Conservation (phyloP, 176 grass and related monocot species). For the Cenchrus fungigraminus region DNA sequence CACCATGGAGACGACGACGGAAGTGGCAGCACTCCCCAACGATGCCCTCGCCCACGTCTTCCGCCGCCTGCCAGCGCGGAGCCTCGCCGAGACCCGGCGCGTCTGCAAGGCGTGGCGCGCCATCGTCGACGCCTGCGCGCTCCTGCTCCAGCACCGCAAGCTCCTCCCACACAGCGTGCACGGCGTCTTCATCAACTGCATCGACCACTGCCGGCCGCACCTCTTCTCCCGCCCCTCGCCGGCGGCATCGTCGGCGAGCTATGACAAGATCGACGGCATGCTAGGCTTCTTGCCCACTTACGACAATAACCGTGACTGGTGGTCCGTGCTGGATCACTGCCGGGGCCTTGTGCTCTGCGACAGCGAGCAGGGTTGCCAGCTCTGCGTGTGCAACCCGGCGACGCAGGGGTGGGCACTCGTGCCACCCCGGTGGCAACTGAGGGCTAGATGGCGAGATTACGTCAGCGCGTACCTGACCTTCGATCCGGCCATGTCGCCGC, state of each 20-base stretch:
- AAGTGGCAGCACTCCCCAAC: not conserved
- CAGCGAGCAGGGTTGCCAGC: not conserved
- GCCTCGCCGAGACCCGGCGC: not conserved
- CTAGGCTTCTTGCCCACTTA: not conserved
- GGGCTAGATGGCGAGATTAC: not conserved
- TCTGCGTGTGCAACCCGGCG: conserved; percentile 7
- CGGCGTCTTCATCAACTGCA: conserved; percentile 2
- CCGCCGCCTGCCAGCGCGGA: not conserved
- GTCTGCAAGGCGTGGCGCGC: conserved; percentile 6
- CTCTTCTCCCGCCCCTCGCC: conserved; percentile 4
- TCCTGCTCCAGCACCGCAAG: not conserved
- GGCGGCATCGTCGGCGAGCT: not conserved
- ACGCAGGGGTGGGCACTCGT: not conserved
- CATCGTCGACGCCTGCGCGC: not conserved
- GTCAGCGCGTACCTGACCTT: not conserved
- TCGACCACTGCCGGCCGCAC: not conserved
- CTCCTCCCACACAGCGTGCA: not conserved
- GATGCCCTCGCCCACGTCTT: not conserved
- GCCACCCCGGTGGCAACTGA: not conserved
- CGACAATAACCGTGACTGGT: not conserved
- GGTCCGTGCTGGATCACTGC: conserved; percentile 5
- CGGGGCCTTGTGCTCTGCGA: conserved; percentile 1
- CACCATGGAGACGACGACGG: not conserved
- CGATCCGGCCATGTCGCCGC: not conserved
- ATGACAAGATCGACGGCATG: not conserved